Evolutionary conservation across 768 basidiomycete species (phyloP), one percentile per base, ranked within the genome.

Genomic region (Postia placenta): DNA sequence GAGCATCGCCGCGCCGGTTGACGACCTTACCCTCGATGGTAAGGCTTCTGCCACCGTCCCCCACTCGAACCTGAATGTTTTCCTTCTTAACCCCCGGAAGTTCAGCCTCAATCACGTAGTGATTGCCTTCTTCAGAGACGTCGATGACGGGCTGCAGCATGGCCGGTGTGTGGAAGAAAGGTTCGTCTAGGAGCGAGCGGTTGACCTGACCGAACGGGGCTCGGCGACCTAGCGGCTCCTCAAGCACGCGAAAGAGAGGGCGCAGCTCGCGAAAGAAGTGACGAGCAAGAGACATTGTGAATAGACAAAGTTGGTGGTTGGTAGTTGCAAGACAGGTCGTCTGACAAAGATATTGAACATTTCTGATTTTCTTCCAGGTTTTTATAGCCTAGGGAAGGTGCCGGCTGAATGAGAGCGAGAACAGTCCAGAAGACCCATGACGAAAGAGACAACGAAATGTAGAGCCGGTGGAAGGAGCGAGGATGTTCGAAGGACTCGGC

Each of bases 51-150:
- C 85, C 87, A 14, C 74, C 78, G 48, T 87, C 82, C 7, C 85
- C 84, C 50, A 90, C 70, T 6, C 79, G 74, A 44, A 90, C 74
- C 48, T 86, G 76, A 7, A 89, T 61, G 57, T 88, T 80, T 56
- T 89, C 86, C 69, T 83, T 87, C 63, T 79, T 81, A 23, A 90
- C 79, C 0, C 87, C 87, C 19, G 87, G 88, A 23, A 91, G 59
- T 58, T 91, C 88, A 1, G 86, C 85, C 58, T 89, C 83, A 36
- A 91, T 68, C 45, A 87, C 53, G 55, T 85, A 89, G 35, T 73
- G 69, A 62, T 80, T 72, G 1, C 74, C 79, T 50, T 81, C 75
- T 55, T 91, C 87, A 2, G 74, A 70, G 6, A 90, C 64, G 54
- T 91, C 87, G 5, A 90, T 70, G 0, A 81, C 77, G 14, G 86